Evolutionary conservation across 2,329 filamentous ascomycete genomes (phyloP), one percentile per base, ranked within the genome.

Genomic region (Diaporthe humulicola): DNA sequence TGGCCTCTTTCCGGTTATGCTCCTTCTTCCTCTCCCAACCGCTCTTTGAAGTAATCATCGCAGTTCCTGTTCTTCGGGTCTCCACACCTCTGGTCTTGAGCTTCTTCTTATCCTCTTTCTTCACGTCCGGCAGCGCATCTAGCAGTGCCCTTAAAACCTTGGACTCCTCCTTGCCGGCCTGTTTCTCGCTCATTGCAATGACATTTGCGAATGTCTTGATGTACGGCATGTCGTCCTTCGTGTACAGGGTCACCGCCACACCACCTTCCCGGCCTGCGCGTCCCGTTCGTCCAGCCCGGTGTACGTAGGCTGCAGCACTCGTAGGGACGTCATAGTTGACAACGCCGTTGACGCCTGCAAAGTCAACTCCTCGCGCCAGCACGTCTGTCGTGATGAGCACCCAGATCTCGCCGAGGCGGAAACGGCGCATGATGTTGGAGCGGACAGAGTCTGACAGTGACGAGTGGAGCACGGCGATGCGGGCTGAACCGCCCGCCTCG

Each of bases 301-400:
- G 97, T 9, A 99, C 94, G 81, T 99, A 99, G 1, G 92, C 92
- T 0, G 96, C 96, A 7, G 94, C 93, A 0, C 94, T 96, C n/a
- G 93, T 95, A 0, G 97, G 97, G 12, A 98, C 95, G 83, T 99
- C 97, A 85, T 98, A 99, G 85, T 98, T 99, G 70, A 99, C 94
- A 0, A 99, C 96, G 60, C 96, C 95, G 80, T 98, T 98, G 77
- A 99, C 93, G 67, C 97, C 97, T 12, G 94, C 92, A 86, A 99
- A 98, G 84, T 99, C 97, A 54, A 99, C 93, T 28, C 97, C 97
- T 45, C 97, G 94, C 22, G 96, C 94, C 15, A 99, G 88, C 10
- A 99, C 90, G 81, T 99, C 97, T 0, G 97, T 99, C 0, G 97
- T 98, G 82, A 99, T 97, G 48, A 99, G 89, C 9, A 98, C 92